These are phyloP conservation scores for Pugionium dolabratum DNA, from an alignment of 345 rosid genomes.

Conservation along the genomic window DNA sequence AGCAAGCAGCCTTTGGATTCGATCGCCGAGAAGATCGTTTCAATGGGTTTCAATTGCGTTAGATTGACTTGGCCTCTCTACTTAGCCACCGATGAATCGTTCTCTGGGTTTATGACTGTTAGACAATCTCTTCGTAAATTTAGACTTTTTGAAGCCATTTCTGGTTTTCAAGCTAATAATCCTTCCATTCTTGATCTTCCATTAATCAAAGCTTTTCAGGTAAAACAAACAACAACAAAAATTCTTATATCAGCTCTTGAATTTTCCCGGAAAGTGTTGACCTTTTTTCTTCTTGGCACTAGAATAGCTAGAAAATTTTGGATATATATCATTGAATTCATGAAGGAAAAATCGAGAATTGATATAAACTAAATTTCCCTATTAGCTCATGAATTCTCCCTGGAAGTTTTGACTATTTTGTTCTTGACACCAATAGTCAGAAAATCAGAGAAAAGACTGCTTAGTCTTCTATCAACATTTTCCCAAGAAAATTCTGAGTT, in stretches of 20 bases:
- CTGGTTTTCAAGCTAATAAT: conserved; percentile 69
- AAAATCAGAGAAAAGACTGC: background rate
- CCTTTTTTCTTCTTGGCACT: background rate
- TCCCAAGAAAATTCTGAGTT: background rate
- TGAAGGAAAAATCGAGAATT: no score
- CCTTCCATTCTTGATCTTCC: conserved; percentile 73
- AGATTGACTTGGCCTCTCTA: conserved; percentile 68
- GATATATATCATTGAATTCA: no score
- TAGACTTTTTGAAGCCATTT: conserved; percentile 58
- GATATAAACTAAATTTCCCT: background rate
- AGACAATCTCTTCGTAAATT: conserved; percentile 58
- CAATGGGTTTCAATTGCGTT: conserved; percentile 65
- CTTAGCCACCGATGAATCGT: conserved; percentile 56
- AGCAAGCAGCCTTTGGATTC: conserved; percentile 58
- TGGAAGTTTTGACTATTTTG: background rate
- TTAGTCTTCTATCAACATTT: background rate
- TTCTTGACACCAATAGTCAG: no score
- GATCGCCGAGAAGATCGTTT: conserved; percentile 40
- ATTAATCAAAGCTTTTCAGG: conserved; percentile 74
- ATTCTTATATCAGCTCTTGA: background rate
- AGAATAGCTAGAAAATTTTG: no score
- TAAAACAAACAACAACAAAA: conserved; percentile 3
- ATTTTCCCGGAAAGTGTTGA: conserved; percentile 8
- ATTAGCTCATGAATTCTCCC: background rate
- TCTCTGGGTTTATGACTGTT: conserved; percentile 52